Evolutionary conservation across 1,139 yeast genomes (phyloP).

Genomic region (Yarrowia galli): DNA sequence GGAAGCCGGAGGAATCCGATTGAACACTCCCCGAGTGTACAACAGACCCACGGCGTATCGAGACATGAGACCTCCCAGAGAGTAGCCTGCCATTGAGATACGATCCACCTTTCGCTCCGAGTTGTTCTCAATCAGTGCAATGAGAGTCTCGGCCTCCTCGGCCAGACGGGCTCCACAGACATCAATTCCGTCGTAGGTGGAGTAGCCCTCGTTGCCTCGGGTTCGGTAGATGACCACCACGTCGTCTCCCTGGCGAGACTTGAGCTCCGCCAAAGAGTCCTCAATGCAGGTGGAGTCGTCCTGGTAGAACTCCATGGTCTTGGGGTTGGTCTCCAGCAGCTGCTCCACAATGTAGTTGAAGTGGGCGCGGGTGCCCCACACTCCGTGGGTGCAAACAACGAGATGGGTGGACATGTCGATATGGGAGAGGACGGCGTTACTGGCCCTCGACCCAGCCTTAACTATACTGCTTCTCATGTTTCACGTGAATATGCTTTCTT

Average conservation of each 20-base stretch:
- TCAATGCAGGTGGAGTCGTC: constrained; percentile 41
- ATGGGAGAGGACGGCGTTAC: constrained; percentile 15
- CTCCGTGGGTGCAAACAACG: constrained; percentile 77
- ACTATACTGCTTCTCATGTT: constrained; percentile 36
- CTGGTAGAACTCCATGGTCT: constrained; percentile 45
- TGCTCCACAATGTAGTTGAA: constrained; percentile 58
- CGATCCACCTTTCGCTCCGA: constrained; percentile 45
- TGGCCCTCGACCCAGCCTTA: constrained; percentile 25
- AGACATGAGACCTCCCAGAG: constrained; percentile 81
- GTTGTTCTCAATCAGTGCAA: constrained; percentile 50
- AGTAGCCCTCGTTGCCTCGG: constrained; percentile 66
- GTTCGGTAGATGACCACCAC: constrained; percentile 62
- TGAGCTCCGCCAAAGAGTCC: constrained; percentile 31
- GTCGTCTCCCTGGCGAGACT: constrained; percentile 14
- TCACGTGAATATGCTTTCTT: constrained; percentile 34
- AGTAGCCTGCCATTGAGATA: constrained; percentile 69
- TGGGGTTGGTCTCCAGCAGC: constrained; percentile 42
- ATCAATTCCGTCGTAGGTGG: constrained; percentile 86
- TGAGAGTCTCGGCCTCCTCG: constrained; percentile 64
- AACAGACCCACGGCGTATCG: constrained; percentile 80
- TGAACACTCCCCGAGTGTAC: constrained; percentile 62
- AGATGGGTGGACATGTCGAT: constrained; percentile 55
- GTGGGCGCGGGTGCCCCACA: constrained; percentile 81
- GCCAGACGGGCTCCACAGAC: constrained; percentile 81
- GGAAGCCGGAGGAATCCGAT: constrained; percentile 50